Base-by-base conservation (phyloP, 2,329 filamentous ascomycete genomes). In the Scedosporium apiospermum region DNA sequence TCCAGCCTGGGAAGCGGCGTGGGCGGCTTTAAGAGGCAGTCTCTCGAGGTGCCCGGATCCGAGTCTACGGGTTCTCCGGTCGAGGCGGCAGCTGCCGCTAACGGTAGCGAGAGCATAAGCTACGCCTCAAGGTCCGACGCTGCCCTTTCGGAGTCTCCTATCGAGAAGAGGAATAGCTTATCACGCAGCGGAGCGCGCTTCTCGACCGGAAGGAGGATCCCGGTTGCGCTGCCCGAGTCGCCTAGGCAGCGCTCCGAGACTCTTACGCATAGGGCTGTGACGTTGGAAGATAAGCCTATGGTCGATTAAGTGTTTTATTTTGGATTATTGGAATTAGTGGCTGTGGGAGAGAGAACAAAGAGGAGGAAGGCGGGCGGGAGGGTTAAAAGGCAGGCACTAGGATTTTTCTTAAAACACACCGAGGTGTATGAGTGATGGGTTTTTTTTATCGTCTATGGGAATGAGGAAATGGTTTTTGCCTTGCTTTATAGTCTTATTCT, bases 1-100 rank as follows among this genome's bases (percentile, higher is more conserved):
- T 71, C 71, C 67, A 80, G 78, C 70, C 68, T 85, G 61, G 78
- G 79, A 61, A 80, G 82, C 49, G 75, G 84, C 18, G 77, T 76
- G 44, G 41, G 59, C 46, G 70, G 74, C 61, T 70, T 79, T 64
- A 86, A 86, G 73, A 80, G 88, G 66, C 78, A 86, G 57, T 95
- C 90, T 70, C 82, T 97, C 2, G 91, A 96, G 69, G 92, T 97
- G 2, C 93, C 93, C 3, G 83, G 84, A 58, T 82, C 77, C 64
- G 80, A 41, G 38, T 44, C 26, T 38, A 62, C 41, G 44, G 58
- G 59, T 16, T 49, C 61, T 66, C 67, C 71, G 66, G 68, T 74
- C 66, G 64, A 71, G 66, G 44, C 67, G 61, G 68, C 67, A 57
- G 68, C 65, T 9, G 23, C 62, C 21, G 53, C 41, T 23, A 26